A percentile compares a stretch with the other conserved stretches of the same genome.
Conservation (phyloP, 306 rosid genomes). For the Abrus precatorius region DNA sequence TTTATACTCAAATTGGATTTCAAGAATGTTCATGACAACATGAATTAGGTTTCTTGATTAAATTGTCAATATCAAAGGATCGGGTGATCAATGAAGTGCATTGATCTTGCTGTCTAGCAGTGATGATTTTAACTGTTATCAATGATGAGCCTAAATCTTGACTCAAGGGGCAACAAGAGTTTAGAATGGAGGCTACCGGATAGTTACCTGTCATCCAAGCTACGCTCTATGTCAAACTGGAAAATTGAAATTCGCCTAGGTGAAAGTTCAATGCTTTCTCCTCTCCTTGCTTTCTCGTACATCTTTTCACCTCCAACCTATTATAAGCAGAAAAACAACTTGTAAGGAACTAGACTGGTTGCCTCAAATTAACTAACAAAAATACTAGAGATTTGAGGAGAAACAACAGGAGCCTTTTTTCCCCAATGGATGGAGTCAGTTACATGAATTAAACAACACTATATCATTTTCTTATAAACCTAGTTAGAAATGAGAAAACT, state of each 20-base stretch:
- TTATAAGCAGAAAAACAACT: constrained; percentile 38
- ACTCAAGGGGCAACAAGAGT: constrained; percentile 20
- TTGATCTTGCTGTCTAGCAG: background rate
- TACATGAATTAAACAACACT: background rate
- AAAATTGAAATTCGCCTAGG: constrained; percentile 90
- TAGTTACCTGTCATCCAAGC: constrained; percentile 86
- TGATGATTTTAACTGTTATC: constrained; percentile 21
- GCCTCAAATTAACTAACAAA: constrained; percentile 27
- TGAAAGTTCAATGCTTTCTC: constrained; percentile 94
- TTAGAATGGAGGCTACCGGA: constrained; percentile 25
- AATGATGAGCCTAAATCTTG: constrained; percentile 2
- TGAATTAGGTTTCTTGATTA: constrained; percentile 13
- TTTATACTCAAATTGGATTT: constrained; percentile 37
- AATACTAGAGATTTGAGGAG: constrained; percentile 1
- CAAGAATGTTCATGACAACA: constrained; percentile 2
- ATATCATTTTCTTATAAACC: constrained; percentile 16
- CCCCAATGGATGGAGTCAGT: background rate
- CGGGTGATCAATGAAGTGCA: constrained; percentile 26
- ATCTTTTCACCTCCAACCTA: constrained; percentile 97
- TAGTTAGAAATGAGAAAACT: constrained; percentile 20
- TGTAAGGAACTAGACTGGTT: constrained; percentile 45
- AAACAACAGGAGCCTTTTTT: background rate
- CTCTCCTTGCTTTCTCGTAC: constrained; percentile 98
- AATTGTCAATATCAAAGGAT: constrained; percentile 16
- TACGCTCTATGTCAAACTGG: constrained; percentile 90